Conservation (phyloP, 257 asterid genomes). For the Solanum corneliomulleri region DNA sequence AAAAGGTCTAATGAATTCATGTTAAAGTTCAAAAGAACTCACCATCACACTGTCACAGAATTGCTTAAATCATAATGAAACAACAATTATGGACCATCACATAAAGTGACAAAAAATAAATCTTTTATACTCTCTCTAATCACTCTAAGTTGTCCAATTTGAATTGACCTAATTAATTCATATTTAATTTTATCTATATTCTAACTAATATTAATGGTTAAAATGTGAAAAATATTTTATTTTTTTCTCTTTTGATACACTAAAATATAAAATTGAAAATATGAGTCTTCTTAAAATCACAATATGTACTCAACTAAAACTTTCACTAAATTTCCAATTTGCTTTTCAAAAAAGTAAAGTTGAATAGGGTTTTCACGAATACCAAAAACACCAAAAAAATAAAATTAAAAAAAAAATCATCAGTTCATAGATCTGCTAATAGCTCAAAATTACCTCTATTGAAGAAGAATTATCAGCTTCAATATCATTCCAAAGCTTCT, state of each 20-base stretch:
- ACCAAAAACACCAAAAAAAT: not conserved
- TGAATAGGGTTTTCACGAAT: not conserved
- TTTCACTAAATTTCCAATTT: not conserved
- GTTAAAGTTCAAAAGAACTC: not conserved
- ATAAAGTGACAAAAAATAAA: not conserved
- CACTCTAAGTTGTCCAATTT: not conserved
- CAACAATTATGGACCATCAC: not conserved
- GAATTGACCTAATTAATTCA: too few species aligned
- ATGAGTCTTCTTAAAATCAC: not conserved
- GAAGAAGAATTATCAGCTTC: slow-evolving; percentile 50
- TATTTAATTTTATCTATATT: not conserved
- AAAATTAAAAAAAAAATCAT: not conserved
- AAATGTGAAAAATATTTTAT: too few species aligned
- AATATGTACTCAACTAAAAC: not conserved
- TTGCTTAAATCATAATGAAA: not conserved
- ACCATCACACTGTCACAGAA: not conserved
- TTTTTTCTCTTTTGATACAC: too few species aligned
- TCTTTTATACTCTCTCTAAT: not conserved
- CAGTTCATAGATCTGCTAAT: not conserved
- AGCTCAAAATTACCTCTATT: slow-evolving; percentile 32
- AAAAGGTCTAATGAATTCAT: not conserved
- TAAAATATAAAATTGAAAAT: not conserved
- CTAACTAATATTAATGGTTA: too few species aligned
- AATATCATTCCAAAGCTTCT: slow-evolving; percentile 55
- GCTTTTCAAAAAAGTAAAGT: not conserved